These are phyloP conservation scores for Salinomyces thailandicus DNA, from an alignment of 2,329 filamentous ascomycete genomes.

Conservation along the genomic window DNA sequence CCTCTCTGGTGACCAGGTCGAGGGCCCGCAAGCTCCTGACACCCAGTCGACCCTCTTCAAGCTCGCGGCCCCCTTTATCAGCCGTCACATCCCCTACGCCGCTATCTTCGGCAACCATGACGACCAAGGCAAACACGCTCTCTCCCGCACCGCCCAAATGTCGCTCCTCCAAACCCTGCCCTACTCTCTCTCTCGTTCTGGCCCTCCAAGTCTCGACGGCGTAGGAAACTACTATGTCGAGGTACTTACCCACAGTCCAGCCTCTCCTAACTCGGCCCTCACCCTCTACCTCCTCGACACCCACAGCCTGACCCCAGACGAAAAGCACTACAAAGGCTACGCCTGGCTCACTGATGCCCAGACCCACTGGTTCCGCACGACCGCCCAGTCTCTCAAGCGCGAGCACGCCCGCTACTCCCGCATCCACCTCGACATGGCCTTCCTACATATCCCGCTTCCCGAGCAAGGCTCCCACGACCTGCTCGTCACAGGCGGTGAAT, in stretches of 20 bases:
- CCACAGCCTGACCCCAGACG: conserved; percentile 83
- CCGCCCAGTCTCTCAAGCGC: conserved; percentile 61
- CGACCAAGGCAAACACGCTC: conserved; percentile 56
- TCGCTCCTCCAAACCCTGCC: conserved; percentile 73
- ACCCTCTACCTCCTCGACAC: conserved; percentile 94
- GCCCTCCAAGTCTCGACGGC: conserved; percentile 73
- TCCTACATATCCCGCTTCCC: conserved; percentile 92
- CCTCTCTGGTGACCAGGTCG: conserved; percentile 87
- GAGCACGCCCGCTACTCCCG: conserved; percentile 66
- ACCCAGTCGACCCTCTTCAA: conserved; percentile 92
- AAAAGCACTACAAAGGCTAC: conserved; percentile 80
- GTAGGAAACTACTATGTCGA: conserved; percentile 94
- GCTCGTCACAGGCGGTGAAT: conserved; percentile 51
- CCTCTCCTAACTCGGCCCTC: conserved; percentile 79
- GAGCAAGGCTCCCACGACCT: conserved; percentile 64
- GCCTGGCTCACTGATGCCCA: conserved; percentile 95
- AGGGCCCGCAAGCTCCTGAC: conserved; percentile 85
- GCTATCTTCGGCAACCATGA: conserved; percentile 97
- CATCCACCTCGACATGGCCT: conserved; percentile 89
- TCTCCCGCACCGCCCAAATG: conserved; percentile 73
- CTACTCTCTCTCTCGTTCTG: conserved; percentile 76
- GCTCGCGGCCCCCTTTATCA: conserved; percentile 70
- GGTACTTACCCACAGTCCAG: conserved; percentile 65
- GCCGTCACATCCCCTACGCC: conserved; percentile 83
- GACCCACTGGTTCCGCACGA: conserved; percentile 86